phyloP scores from a whole-genome alignment of 495 filamentous ascomycete genomes.

The Hypoxylon rickii region DNA sequence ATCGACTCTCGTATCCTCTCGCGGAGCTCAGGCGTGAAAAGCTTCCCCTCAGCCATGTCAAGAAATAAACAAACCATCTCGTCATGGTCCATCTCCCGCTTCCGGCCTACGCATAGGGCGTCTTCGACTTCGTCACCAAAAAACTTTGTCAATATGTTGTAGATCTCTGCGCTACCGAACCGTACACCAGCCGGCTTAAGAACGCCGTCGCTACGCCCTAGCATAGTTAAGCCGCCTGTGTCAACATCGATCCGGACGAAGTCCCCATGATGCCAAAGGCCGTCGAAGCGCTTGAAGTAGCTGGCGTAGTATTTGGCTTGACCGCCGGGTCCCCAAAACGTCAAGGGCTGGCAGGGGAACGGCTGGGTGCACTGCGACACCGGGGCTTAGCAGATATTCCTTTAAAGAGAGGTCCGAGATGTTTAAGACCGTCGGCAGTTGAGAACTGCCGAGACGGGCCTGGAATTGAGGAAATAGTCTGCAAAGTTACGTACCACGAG shows the following conservation, averaged over 20 bases:
- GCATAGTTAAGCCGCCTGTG: slow-evolving; percentile 78
- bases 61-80: slow-evolving; percentile 88
- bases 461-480: no score
- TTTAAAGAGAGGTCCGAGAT: no score
- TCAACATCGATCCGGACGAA: slow-evolving; percentile 77
- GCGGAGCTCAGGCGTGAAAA: slow-evolving; percentile 57
- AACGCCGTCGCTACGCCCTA: slow-evolving; percentile 78
- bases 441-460: no score
- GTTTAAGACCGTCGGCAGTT: no score
- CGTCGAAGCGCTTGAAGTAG: slow-evolving; percentile 83
- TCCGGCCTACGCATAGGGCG: slow-evolving; percentile 79
- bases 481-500: no score
- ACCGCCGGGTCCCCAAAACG: slow-evolving; percentile 80
- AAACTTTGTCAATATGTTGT: slow-evolving; percentile 82
- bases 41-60: slow-evolving; percentile 63
- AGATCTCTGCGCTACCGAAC: slow-evolving; percentile 85
- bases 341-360: slow-evolving; percentile 88
- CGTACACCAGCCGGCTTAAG: slow-evolving; percentile 78
- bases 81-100: slow-evolving; percentile 73
- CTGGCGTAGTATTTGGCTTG: slow-evolving; percentile 72
- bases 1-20: slow-evolving; percentile 65
- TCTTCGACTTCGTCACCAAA: slow-evolving; percentile 80
- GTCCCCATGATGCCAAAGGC: slow-evolving; percentile 93
- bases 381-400: no score
- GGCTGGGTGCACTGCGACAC: slow-evolving; percentile 78